Percentiles rank a stretch among this genome's conserved stretches.
phyloP scores from a whole-genome alignment of 106 monocot genomes.

The Dactylorhiza incarnata region DNA sequence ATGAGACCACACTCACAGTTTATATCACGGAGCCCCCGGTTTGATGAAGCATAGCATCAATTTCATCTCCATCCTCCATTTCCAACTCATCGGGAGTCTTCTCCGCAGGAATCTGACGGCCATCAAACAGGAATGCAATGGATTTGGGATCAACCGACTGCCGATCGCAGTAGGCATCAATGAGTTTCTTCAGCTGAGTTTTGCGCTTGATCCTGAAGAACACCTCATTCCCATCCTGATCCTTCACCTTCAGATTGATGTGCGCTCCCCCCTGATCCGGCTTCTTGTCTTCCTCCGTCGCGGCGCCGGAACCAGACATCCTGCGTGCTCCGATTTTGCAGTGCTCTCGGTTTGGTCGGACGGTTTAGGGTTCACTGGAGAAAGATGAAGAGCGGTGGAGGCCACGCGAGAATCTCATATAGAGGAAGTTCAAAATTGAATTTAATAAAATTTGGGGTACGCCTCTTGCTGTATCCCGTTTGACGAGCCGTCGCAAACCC shows the following conservation, averaged over 20 bases:
- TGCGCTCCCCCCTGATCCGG: slow-evolving; percentile 20
- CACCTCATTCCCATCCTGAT: slow-evolving; percentile 32
- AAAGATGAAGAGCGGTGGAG: too few species aligned
- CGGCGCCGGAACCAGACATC: slow-evolving; percentile 6
- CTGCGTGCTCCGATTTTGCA: too few species aligned
- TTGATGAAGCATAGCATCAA: slow-evolving; percentile 7
- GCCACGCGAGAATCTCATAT: too few species aligned
- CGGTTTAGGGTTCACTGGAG: too few species aligned
- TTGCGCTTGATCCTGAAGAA: slow-evolving; percentile 45
- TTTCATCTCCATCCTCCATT: slow-evolving; percentile 52
- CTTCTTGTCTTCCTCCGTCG: slow-evolving; percentile 19
- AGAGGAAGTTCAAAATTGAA: too few species aligned
- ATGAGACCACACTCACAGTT: too few species aligned
- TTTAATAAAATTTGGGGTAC: too few species aligned
- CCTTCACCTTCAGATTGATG: slow-evolving; percentile 27
- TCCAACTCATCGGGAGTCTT: slow-evolving; percentile 43
- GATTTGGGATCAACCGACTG: slow-evolving; percentile 29
- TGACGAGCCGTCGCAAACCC: too few species aligned
- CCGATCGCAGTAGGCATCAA: slow-evolving; percentile 34
- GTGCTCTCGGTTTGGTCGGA: too few species aligned
- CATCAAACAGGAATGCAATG: slow-evolving; percentile 44
- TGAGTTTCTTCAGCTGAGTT: slow-evolving; percentile 33
- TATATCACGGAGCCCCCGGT: too few species aligned
- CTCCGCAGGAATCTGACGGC: slow-evolving; percentile 28
- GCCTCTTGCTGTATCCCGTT: too few species aligned